phyloP scores from a whole-genome alignment of 108 stramenopile genomes.

The Seminavis robusta region DNA sequence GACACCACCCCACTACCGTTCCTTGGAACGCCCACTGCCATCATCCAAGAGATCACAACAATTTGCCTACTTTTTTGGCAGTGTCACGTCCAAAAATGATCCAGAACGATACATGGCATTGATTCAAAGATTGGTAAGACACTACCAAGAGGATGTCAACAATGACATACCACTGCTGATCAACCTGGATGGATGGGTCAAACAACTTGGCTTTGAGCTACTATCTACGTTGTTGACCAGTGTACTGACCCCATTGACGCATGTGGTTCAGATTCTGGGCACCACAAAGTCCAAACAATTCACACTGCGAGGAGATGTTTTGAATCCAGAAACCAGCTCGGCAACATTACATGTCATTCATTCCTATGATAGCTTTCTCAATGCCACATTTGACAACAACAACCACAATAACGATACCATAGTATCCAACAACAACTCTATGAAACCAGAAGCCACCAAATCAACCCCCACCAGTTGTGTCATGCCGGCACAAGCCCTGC shows the following conservation, averaged over 20 bases:
- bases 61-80: slow-evolving; percentile 66
- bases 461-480: neutral
- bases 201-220: slow-evolving; percentile 84
- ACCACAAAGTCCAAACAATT: slow-evolving; percentile 53
- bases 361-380: no score
- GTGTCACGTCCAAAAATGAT: slow-evolving; percentile 69
- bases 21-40: neutral
- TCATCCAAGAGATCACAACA: neutral
- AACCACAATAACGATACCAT: neutral
- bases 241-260: slow-evolving; percentile 39
- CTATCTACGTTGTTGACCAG: slow-evolving; percentile 60
- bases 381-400: neutral
- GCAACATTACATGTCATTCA: neutral
- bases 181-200: slow-evolving; percentile 95
- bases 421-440: neutral
- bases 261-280: slow-evolving; percentile 84
- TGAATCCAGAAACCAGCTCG: neutral
- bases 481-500: slow-evolving; percentile 40
- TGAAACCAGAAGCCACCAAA: neutral
- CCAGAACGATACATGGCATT: slow-evolving; percentile 65
- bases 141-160: slow-evolving; percentile 27
- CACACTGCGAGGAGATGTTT: slow-evolving; percentile 33
- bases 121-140: slow-evolving; percentile 35
- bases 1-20: slow-evolving; percentile 62
- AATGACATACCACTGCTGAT: slow-evolving; percentile 62